Conservation (phyloP, 1,139 yeast species). For the Hemisphaericaspora xylanilytica region DNA sequence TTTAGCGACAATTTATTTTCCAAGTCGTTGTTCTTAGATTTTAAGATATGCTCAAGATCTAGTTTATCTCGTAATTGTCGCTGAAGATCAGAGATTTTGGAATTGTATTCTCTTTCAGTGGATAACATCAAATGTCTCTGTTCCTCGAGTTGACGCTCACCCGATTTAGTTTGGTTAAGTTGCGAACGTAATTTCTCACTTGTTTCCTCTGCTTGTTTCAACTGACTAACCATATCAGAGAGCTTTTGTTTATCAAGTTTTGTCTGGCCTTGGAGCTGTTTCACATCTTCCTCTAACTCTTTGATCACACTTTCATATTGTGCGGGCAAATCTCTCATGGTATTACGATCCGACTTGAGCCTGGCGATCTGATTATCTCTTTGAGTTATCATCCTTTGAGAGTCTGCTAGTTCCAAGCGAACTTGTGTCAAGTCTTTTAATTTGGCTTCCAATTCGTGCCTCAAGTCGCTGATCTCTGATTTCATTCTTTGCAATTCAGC, state of each 20-base stretch:
- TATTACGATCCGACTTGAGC: conserved; percentile 1
- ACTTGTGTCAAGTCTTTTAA: neutral
- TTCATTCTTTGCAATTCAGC: conserved; percentile 6
- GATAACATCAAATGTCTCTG: conserved; percentile 2
- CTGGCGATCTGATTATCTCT: conserved; percentile 2
- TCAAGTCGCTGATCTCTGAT: conserved; percentile 1
- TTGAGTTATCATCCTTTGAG: conserved; percentile 4
- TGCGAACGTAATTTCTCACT: neutral
- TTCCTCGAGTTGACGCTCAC: neutral
- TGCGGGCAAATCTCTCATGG: neutral
- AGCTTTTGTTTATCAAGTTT: neutral
- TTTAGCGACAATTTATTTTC: conserved; percentile 1
- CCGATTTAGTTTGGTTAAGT: neutral
- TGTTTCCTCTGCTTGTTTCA: neutral
- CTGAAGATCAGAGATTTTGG: conserved; percentile 3
- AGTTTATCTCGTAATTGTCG: conserved; percentile 5
- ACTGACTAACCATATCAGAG: neutral
- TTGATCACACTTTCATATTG: conserved; percentile 1
- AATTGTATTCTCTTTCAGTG: neutral
- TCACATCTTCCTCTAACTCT: neutral
- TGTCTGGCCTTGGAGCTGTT: neutral
- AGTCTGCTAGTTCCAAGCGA: neutral
- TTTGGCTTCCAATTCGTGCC: conserved; percentile 5
- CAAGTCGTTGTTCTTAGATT: conserved; percentile 3
- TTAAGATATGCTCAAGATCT: conserved; percentile 4